Evolutionary conservation across 2,329 filamentous ascomycete genomes (phyloP), one percentile per base, ranked within the genome.

Genomic region (Pseudofabraea citricarpa): DNA sequence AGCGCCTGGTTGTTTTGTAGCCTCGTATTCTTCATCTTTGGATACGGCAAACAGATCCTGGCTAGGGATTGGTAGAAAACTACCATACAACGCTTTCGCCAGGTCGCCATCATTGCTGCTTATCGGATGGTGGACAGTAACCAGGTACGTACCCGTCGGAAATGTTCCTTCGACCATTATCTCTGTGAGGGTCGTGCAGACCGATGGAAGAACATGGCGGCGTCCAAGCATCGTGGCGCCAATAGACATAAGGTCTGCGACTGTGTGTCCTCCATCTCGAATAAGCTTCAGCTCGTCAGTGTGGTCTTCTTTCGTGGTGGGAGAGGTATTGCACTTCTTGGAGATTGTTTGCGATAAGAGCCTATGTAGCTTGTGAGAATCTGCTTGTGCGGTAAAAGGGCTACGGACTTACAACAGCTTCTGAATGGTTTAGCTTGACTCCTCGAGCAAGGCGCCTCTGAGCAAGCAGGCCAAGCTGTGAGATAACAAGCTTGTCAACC

Each of bases 121-220:
- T 64, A 97, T 85, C 20, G 91, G 91, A 61, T 94, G 81, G 67
- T 95, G 89, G 15, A 97, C 88, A 0, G 91, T 97, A 26, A 97
- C 90, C 31, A 97, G 81, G 61, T 95, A 96, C 2, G 90, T 95
- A 43, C 91, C 91, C 6, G 79, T 85, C 21, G 81, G 84, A 61
- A 97, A 97, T 2, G 90, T 97, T 47, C 91, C 91, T 67, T 97
- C 91, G 52, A 97, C 87, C 73, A 94, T 89, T 55, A 97, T 78
- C 68, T 95, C 86, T 46, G 79, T 75, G 33, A 97, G 78, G 3
- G 87, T 90, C 32, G 78, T 74, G 46, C 84, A 79, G 19, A 96
- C 91, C 9, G 85, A 82, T 18, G 91, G 90, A 33, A 89, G 74
- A 47, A 97, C 91, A 65, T 97, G 91, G 24, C 91, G 86, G 8